Evolutionary conservation across 352 stramenopile species (phyloP), one percentile per base, ranked within the genome.

Genomic region (Phytophthora sansomeana): DNA sequence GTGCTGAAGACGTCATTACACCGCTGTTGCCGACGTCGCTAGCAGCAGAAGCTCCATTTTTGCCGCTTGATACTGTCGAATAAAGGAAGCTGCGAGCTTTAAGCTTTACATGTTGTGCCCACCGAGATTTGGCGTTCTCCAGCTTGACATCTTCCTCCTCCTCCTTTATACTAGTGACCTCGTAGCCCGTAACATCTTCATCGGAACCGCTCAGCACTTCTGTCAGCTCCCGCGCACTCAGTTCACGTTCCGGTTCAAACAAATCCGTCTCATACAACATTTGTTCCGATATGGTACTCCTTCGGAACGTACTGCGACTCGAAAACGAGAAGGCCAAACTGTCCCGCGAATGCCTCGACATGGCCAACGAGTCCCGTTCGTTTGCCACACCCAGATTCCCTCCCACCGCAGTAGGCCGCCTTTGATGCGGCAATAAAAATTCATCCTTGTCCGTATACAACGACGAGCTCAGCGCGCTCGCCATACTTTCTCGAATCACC

Each of bases 161-260:
- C 58, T 93, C 80, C 36, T 93, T 96, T 69, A 94, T 93, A 68
- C 85, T 93, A 16, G 85, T 92, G 62, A 93, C 84, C 61, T 88
- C 81, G 56, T 92, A 87, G 39, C 74, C 82, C 60, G 87, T 90
- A 35, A 79, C 74, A 49, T 93, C 68, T 21, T 83, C 72, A 47
- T 90, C 75, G 9, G 69, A 90, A 0, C 75, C 75, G 49, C 81
- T 89, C 3, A 96, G 77, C 19, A 94, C 82, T 33, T 94, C 84
- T 11, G 80, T 82, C n/a, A 96, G 54, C 48, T 96, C 88, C 1
- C 71, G 67, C 26, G 74, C 85, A 29, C 86, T 93, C 14, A 94
- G 67, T 55, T 91, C 85, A 28, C 87, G 80, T 68, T 95, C 87
- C 0, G 84, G 87, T 52, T 95, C 87, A 73, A 93, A 95, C 33